These are phyloP conservation scores for Penicillium ochrochloron DNA, from an alignment of 495 filamentous ascomycete genomes.

Conservation along the genomic window DNA sequence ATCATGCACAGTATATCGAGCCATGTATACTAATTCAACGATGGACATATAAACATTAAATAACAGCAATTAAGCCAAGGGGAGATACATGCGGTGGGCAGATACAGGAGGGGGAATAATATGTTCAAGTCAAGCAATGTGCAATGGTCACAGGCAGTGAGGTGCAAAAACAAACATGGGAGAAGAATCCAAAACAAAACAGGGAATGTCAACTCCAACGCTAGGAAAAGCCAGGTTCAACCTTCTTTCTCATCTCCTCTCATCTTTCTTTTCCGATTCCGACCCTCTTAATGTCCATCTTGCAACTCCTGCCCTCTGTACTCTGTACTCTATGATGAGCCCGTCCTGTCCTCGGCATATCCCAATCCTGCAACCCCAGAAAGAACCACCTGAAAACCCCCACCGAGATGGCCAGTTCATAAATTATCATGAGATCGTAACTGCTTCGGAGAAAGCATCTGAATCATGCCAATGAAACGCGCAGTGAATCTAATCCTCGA, in stretches of 20 bases:
- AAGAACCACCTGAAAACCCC: background rate
- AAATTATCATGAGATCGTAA: slow-evolving; percentile 16
- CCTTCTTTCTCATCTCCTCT: background rate
- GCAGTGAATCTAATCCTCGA: slow-evolving; percentile 62
- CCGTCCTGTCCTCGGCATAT: background rate
- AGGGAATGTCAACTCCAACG: background rate
- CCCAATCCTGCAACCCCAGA: background rate
- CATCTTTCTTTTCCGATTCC: background rate
- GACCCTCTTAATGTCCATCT: background rate
- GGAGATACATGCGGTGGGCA: slow-evolving; percentile 21
- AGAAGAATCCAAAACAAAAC: slow-evolving; percentile 12
- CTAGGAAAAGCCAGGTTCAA: background rate
- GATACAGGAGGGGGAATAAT: slow-evolving; percentile 37
- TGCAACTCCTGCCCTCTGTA: background rate
- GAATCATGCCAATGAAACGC: background rate
- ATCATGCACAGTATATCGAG: background rate
- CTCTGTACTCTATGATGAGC: slow-evolving; percentile 4
- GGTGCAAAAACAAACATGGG: background rate
- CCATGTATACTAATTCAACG: background rate
- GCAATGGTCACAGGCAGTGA: background rate
- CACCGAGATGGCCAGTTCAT: background rate
- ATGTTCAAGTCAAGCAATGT: slow-evolving; percentile 13
- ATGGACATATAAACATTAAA: slow-evolving; percentile 15
- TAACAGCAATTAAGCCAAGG: slow-evolving; percentile 3
- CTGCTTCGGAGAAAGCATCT: background rate